These are phyloP conservation scores for Grigorovia yakushimaensis DNA, from an alignment of 805 yeast species.

Conservation along the genomic window DNA sequence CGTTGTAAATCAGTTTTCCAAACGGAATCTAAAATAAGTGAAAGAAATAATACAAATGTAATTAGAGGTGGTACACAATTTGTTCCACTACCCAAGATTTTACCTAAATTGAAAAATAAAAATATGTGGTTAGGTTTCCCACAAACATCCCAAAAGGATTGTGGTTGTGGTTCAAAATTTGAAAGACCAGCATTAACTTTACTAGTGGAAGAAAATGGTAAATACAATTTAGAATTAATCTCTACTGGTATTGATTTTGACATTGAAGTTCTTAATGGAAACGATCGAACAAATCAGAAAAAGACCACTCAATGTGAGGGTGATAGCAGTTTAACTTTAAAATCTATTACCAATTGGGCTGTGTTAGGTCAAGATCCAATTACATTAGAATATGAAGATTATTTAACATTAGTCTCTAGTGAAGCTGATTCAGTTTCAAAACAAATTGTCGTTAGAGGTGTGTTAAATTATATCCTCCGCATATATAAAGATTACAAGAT, in stretches of 20 bases:
- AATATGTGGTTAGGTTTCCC: constrained; percentile 18
- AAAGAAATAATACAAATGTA: constrained; percentile 2
- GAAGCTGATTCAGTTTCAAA: constrained; percentile 32
- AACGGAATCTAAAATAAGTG: background rate
- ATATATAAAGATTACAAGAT: constrained; percentile 13
- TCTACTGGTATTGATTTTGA: constrained; percentile 10
- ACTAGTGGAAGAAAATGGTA: constrained; percentile 10
- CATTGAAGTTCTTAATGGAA: constrained; percentile 11
- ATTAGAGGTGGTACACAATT: constrained; percentile 15
- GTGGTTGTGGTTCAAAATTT: constrained; percentile 13
- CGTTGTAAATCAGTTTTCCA: constrained; percentile 10
- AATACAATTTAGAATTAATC: constrained; percentile 11
- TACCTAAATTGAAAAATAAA: constrained; percentile 11
- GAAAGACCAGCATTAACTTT: constrained; percentile 14
- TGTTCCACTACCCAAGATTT: constrained; percentile 9
- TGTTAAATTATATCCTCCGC: constrained; percentile 30
- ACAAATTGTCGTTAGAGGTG: constrained; percentile 29
- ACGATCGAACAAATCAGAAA: constrained; percentile 9
- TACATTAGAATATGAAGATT: constrained; percentile 24
- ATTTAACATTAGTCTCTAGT: constrained; percentile 31
- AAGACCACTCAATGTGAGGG: constrained; percentile 8
- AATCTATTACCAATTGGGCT: constrained; percentile 13
- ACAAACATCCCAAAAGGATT: constrained; percentile 7
- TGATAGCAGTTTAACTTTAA: constrained; percentile 9
- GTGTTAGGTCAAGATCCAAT: constrained; percentile 10